Evolutionary conservation across 2,329 filamentous ascomycete species (phyloP), one percentile per base, ranked within the genome.

Genomic region (Chaetomium sp.): DNA sequence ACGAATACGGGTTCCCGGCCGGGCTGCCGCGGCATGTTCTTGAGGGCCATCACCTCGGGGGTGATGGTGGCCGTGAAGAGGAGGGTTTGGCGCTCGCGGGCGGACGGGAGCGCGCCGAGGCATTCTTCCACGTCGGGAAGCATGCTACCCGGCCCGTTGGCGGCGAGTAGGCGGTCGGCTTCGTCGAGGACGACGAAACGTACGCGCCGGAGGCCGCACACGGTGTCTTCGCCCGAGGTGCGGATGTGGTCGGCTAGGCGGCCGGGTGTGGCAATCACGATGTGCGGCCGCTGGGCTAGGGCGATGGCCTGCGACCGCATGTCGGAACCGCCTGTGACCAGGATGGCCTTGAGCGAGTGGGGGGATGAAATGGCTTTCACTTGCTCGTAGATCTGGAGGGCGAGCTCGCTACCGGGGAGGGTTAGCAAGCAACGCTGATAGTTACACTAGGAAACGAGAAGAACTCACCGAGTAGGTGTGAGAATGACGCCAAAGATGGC

Each of bases 21-120:
- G 1, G 83, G 78, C 44, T 84, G 79, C 41, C 82, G 77, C 7
- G 89, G 86, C 74, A 89, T 82, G 56, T 87, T 81, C 71, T 95
- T 94, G 57, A 97, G 74, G 2, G 89, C 89, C 49, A 89, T 84
- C 4, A 99, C 91, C 74, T 97, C 92, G 2, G 89, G 85, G 0
- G 94, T 97, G 44, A 99, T 85, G 1, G 94, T 99, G 12, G 94
- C 94, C 7, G 94, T 99, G 74, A 99, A 99, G 2, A 99, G 81
- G 12, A 95, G 82, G 0, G 92, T 99, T 71, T 99, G 91, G n/a
- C 94, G 82, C 66, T 89, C 78, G 1, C 80, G 74, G 4, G 89
- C 81, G 0, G 88, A 84, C 0, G 94, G 94, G 0, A 99, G 79
- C 1, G 86, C 85, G 2, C 84, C 85, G 4, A 99, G 78, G 67